Conservation (phyloP, 2,329 filamentous ascomycete species). For the Epichloe hybrida region DNA sequence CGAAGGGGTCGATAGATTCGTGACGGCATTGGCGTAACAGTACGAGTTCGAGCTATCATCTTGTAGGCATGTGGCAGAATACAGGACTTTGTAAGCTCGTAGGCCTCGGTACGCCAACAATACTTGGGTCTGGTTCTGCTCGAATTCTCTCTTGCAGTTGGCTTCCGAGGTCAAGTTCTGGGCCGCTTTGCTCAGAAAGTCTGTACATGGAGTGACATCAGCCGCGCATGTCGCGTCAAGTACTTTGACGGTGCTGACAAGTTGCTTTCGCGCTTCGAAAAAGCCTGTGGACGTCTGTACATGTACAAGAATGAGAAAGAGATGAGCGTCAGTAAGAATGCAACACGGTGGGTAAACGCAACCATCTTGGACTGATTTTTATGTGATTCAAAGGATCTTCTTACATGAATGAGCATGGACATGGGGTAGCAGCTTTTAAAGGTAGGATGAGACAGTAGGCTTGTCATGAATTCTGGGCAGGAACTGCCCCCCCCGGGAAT, state of each 20-base stretch:
- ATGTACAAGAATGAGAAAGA: not conserved
- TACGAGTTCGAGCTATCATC: constrained; percentile 54
- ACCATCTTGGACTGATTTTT: not conserved
- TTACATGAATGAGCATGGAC: constrained; percentile 68
- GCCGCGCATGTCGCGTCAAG: constrained; percentile 68
- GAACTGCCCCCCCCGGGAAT: constrained; percentile 26
- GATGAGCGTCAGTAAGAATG: not conserved
- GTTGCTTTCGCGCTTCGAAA: constrained; percentile 63
- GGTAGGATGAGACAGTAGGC: constrained; percentile 49
- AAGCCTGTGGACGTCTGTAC: constrained; percentile 68
- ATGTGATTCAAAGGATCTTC: not conserved
- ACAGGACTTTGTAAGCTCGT: constrained; percentile 62
- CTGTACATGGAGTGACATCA: constrained; percentile 50
- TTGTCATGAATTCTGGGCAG: constrained; percentile 55
- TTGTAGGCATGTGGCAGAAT: constrained; percentile 67
- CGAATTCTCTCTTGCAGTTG: constrained; percentile 62
- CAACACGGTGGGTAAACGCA: not conserved
- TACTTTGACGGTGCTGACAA: constrained; percentile 58
- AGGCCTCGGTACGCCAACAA: constrained; percentile 64
- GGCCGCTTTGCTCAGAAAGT: constrained; percentile 52
- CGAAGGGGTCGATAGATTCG: constrained; percentile 54
- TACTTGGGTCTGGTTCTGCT: constrained; percentile 54
- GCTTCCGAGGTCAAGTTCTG: constrained; percentile 43
- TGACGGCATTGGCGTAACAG: constrained; percentile 73
- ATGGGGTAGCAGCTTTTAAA: constrained; percentile 70